Evolutionary conservation across 2,329 filamentous ascomycete genomes (phyloP).

Genomic region (Golovinomyces cichoracearum): DNA sequence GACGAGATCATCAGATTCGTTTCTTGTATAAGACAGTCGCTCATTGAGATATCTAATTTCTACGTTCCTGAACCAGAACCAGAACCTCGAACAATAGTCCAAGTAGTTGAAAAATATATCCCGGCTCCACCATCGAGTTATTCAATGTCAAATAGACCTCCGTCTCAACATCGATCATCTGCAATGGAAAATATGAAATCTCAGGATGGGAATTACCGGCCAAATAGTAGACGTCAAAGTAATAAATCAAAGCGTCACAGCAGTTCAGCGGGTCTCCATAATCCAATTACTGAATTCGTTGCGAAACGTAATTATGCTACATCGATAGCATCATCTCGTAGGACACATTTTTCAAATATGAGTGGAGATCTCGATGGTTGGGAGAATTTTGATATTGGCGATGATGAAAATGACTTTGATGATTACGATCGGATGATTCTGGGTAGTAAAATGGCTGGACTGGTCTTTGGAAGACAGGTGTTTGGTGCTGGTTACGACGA

Average conservation of each 20-base stretch:
- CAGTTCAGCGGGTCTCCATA: neutral
- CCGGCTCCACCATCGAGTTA: conserved; percentile 3
- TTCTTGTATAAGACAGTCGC: conserved; percentile 24
- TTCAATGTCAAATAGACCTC: neutral
- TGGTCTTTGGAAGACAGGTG: neutral
- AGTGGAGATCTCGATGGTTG: conserved; percentile 5
- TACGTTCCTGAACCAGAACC: conserved; percentile 22
- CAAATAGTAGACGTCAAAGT: neutral
- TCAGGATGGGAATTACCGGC: neutral
- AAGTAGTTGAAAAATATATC: conserved; percentile 4
- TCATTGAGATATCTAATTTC: conserved; percentile 21
- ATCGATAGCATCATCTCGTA: conserved; percentile 1
- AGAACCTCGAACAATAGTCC: conserved; percentile 6
- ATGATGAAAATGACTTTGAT: conserved; percentile 15
- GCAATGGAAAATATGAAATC: neutral
- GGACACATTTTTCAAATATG: neutral
- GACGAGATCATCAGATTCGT: conserved; percentile 29
- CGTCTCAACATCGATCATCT: neutral
- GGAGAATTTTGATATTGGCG: conserved; percentile 13
- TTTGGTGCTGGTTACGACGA: conserved; percentile 1
- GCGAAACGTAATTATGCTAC: neutral
- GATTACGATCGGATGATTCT: conserved; percentile 15
- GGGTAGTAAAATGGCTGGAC: conserved; percentile 4
- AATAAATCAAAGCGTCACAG: neutral
- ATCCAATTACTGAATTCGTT: neutral